Conservation (phyloP, 495 filamentous ascomycete genomes). For the Corynascus novoguineensis region DNA sequence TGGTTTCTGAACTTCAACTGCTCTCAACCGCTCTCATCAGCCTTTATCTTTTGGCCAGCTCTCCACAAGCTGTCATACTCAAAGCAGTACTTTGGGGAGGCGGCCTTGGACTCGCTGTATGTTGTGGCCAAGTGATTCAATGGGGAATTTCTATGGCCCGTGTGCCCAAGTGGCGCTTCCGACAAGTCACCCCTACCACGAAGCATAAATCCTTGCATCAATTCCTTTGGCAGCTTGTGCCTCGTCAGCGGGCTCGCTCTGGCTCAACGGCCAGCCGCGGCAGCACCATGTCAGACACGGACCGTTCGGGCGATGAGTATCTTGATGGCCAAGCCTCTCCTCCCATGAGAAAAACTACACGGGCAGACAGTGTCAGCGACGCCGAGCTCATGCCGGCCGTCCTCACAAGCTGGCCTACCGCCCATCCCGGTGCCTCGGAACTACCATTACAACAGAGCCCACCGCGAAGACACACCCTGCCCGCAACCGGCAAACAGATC, state of each 20-base stretch:
- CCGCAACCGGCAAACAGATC: slow-evolving; percentile 30
- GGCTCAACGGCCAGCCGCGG: slow-evolving; percentile 15
- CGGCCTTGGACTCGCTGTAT: slow-evolving; percentile 66
- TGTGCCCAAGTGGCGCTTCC: slow-evolving; percentile 87
- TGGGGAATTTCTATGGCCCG: slow-evolving; percentile 83
- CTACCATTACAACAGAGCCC: slow-evolving; percentile 15
- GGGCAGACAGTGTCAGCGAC: slow-evolving; percentile 14
- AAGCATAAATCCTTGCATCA: slow-evolving; percentile 23
- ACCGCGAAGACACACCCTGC: slow-evolving; percentile 50
- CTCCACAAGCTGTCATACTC: slow-evolving; percentile 80
- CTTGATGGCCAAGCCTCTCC: not conserved
- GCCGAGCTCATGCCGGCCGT: slow-evolving; percentile 5
- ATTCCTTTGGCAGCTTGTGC: slow-evolving; percentile 26
- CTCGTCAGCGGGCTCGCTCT: slow-evolving; percentile 29
- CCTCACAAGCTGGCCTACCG: slow-evolving; percentile 2
- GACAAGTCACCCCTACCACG: slow-evolving; percentile 37
- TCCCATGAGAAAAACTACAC: not conserved
- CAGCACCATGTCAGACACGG: slow-evolving; percentile 16
- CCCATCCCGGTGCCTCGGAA: slow-evolving; percentile 18
- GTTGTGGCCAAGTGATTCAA: slow-evolving; percentile 68
- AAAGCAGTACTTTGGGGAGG: slow-evolving; percentile 83
- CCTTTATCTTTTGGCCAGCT: slow-evolving; percentile 66
- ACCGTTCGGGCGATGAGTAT: slow-evolving; percentile 21
- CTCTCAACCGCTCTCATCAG: slow-evolving; percentile 79
- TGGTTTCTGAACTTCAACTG: slow-evolving; percentile 80